phyloP scores from a whole-genome alignment of 139 green algal species.

The Picochlorum sp. region DNA sequence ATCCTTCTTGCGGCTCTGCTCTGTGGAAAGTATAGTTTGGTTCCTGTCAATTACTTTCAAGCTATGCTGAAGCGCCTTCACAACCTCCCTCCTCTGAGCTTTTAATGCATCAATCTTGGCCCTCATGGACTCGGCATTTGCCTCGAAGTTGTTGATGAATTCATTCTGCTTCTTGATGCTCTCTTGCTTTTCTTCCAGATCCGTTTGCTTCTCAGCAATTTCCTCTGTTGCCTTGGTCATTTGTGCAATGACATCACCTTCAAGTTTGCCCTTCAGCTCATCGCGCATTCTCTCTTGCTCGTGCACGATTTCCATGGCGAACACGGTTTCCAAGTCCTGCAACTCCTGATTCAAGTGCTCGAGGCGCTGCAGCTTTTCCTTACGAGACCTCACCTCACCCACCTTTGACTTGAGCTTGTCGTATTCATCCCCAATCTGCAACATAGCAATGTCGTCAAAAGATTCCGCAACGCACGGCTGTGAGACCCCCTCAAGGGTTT shows the following conservation, averaged over 20 bases:
- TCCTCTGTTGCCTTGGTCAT: neutral
- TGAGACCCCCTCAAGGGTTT: neutral
- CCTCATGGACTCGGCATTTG: too few species aligned
- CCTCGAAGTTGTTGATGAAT: neutral
- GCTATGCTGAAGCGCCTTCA: too few species aligned
- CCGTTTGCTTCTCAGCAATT: neutral
- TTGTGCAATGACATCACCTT: neutral
- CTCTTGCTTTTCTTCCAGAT: neutral
- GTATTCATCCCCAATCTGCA: constrained; percentile 1
- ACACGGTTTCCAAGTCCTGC: neutral
- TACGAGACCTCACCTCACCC: neutral
- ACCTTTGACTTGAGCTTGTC: neutral
- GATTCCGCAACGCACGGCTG: too few species aligned
- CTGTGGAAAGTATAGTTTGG: too few species aligned
- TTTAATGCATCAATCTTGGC: too few species aligned
- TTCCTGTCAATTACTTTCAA: too few species aligned
- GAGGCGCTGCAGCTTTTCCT: neutral
- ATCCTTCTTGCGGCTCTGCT: too few species aligned
- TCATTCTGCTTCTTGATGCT: neutral
- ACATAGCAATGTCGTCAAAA: neutral
- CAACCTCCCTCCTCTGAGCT: too few species aligned
- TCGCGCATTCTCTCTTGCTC: neutral
- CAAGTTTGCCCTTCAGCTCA: neutral
- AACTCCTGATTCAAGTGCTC: constrained; percentile 1
- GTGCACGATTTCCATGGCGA: neutral